Percentiles rank a stretch among this genome's conserved stretches.
phyloP scores from a whole-genome alignment of 306 rosid genomes.

The Calophaca sinica region DNA sequence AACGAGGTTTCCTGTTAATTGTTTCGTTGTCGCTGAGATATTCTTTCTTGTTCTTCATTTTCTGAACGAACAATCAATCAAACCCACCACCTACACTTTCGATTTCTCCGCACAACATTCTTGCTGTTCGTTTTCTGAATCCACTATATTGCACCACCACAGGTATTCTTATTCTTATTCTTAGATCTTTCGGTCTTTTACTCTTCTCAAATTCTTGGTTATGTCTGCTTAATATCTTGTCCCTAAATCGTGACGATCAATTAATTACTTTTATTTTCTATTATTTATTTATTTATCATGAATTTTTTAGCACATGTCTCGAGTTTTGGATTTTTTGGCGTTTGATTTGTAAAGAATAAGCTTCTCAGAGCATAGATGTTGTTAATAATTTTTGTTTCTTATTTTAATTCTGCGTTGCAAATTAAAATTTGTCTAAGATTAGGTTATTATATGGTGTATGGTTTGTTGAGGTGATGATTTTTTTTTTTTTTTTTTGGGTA shows the following conservation, averaged over 20 bases:
- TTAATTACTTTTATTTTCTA: background rate
- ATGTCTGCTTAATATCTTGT: too few species aligned
- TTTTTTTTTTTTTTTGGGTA: slow-evolving; percentile 28
- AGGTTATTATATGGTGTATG: background rate
- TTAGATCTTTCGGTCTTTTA: background rate
- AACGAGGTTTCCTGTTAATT: background rate
- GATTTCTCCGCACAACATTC: slow-evolving; percentile 9
- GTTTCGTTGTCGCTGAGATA: background rate
- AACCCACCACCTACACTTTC: background rate
- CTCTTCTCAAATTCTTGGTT: background rate
- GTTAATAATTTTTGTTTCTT: background rate
- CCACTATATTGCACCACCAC: background rate
- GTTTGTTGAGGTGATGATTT: background rate
- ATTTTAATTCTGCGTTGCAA: background rate
- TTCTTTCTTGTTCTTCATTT: background rate
- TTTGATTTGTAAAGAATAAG: background rate
- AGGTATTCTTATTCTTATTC: background rate
- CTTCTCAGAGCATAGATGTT: background rate
- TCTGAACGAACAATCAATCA: background rate
- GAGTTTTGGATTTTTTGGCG: background rate
- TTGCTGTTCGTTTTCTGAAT: background rate
- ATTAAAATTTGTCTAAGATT: background rate
- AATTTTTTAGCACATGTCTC: too few species aligned
- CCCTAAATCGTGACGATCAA: too few species aligned
- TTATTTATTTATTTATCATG: background rate